A percentile compares a stretch with the other conserved stretches of the same genome.
Conservation (phyloP, 495 filamentous ascomycete species). For the Bryoglossum gracile region DNA sequence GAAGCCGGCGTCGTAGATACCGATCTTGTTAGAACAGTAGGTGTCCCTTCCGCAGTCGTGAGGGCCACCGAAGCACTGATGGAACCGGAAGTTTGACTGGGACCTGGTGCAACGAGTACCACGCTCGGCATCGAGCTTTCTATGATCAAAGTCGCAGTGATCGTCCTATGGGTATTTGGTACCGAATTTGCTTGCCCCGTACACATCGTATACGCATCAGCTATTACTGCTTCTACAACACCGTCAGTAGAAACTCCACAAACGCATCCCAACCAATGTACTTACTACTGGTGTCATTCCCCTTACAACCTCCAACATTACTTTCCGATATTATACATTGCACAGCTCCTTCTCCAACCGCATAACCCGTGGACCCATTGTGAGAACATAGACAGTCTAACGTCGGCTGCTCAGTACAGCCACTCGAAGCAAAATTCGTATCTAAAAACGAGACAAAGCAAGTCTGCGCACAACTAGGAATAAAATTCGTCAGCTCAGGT, state of each 20-base stretch:
- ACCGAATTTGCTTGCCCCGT: conserved; percentile 42
- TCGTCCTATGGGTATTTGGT: conserved; percentile 50
- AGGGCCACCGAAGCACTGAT: conserved; percentile 21
- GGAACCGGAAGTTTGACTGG: conserved; percentile 1
- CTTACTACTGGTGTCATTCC: conserved; percentile 32
- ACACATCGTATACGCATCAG: conserved; percentile 52
- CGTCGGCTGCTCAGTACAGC: conserved; percentile 42
- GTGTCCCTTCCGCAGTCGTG: conserved; percentile 8
- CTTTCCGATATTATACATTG: conserved; percentile 50
- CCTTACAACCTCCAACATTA: conserved; percentile 34
- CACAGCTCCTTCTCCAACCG: conserved; percentile 60
- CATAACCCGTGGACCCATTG: conserved; percentile 53
- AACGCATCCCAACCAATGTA: background rate
- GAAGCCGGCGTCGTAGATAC: conserved; percentile 6
- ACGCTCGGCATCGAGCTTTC: conserved; percentile 19
- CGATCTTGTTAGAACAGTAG: conserved; percentile 5
- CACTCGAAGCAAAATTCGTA: conserved; percentile 45
- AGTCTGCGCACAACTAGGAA: conserved; percentile 56
- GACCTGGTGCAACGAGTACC: conserved; percentile 13
- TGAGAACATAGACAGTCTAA: conserved; percentile 57
- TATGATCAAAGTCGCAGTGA: conserved; percentile 50
- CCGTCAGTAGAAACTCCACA: conserved; percentile 20
- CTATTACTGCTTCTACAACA: conserved; percentile 17
- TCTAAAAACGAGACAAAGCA: conserved; percentile 58
- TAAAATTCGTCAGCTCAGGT: conserved; percentile 36